phyloP scores from a whole-genome alignment of 805 yeast genomes.

The Lipomyces orientalis region DNA sequence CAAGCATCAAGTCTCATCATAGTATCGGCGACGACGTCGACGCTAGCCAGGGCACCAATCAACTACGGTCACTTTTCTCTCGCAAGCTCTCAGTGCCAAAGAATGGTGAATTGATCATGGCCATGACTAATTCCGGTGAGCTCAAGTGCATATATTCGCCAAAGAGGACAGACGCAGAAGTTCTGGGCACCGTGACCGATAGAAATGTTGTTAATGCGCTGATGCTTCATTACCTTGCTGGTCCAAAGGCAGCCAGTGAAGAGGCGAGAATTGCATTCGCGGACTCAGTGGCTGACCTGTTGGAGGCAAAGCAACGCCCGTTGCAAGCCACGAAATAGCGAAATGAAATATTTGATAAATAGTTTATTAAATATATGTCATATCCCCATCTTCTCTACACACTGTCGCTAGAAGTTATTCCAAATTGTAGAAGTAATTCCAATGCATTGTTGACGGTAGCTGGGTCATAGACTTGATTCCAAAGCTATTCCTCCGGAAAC shows the following conservation, averaged over 20 bases:
- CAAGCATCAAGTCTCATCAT: constrained; percentile 47
- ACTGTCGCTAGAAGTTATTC: not conserved
- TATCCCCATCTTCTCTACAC: not conserved
- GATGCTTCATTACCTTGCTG: constrained; percentile 77
- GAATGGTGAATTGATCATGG: constrained; percentile 69
- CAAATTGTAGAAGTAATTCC: not conserved
- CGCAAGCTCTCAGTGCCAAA: constrained; percentile 76
- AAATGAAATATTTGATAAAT: not conserved
- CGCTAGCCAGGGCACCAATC: constrained; percentile 67
- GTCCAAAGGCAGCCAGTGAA: constrained; percentile 67
- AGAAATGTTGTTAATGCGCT: constrained; percentile 71
- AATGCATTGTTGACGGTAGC: not conserved
- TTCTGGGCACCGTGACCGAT: constrained; percentile 65
- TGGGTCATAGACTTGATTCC: not conserved
- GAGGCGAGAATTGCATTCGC: constrained; percentile 27
- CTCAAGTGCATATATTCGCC: constrained; percentile 42
- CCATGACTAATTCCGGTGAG: constrained; percentile 56
- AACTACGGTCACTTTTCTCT: constrained; percentile 64
- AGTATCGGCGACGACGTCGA: constrained; percentile 47
- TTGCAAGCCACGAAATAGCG: not conserved
- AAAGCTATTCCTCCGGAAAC: constrained; percentile 8
- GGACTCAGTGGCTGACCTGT: constrained; percentile 12
- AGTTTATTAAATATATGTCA: too few relatives aligned
- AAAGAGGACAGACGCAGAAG: constrained; percentile 5
- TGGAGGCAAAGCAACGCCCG: not conserved